Evolutionary conservation across 331 rosid genomes (phyloP), one percentile per base, ranked within the genome.

Genomic region (Quercus phellos): DNA sequence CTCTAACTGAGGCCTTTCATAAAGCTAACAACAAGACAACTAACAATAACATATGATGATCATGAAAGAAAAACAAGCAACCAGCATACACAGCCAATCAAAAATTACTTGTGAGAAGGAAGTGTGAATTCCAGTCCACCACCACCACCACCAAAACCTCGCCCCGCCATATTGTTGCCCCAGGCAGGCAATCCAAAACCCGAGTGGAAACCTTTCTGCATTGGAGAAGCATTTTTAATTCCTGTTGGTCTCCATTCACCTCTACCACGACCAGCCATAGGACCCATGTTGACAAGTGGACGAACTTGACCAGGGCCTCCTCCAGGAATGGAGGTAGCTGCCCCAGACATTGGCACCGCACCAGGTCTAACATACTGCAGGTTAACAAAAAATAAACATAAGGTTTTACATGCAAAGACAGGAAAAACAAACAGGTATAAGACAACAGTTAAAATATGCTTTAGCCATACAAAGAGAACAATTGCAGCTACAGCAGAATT

Each of bases 211-310:
- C 88, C 93, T 81, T 94, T 95, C 80, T 91, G 98, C 89, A 84
- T 77, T 18, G 83, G 85, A 77, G 83, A 42, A 67, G 70, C 81
- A 53, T 85, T 90, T 85, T 93, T 95, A n/a, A 87, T 55, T 81
- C 93, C 98, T 69, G 85, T 27, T 54, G 99, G 97, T 89, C 98
- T 91, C 99, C 99, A 95, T 56, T 95, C 99, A 83, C 98, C 98
- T 84, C 99, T 87, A 67, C 97, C 99, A 77, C 98, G 94, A 82
- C 99, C 99, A 83, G 83, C 75, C 71, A 80, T n/a, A 35, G 86
- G 85, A 77, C 84, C 93, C 89, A 91, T 74, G 88, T 82, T 90
- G 58, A 77, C 84, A 54, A 70, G 91, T 1, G 99, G 98, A 78
- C 98, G 99, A 89, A 88, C 87, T 86, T 84, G 99, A 85, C 91